Percentiles rank a stretch among this genome's conserved stretches.
phyloP scores from a whole-genome alignment of 2,329 filamentous ascomycete genomes.

The Colletotrichum sojae region DNA sequence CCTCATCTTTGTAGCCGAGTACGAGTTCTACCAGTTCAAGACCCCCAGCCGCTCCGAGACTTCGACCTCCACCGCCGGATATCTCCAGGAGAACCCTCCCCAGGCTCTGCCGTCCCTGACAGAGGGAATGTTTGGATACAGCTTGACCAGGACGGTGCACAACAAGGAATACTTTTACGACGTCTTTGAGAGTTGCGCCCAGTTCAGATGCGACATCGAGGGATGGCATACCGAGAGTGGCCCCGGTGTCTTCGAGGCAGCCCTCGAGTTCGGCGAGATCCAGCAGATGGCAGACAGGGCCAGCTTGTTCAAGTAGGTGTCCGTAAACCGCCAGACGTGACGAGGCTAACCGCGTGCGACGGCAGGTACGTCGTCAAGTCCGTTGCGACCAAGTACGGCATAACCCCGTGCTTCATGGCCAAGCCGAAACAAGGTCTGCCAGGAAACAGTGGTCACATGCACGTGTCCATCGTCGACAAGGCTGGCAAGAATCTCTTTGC shows the following conservation, averaged over 20 bases:
- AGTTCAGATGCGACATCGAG: conserved; percentile 87
- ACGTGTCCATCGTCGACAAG: conserved; percentile 87
- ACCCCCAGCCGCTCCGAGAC: conserved; percentile 70
- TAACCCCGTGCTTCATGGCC: conserved; percentile 98
- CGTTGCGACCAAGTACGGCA: conserved; percentile 86
- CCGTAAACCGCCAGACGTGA: neutral
- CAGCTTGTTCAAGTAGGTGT: conserved; percentile 86
- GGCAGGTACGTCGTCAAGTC: conserved; percentile 86
- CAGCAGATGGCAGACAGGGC: conserved; percentile 92
- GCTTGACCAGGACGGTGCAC: conserved; percentile 86
- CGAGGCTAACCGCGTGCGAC: conserved; percentile 6
- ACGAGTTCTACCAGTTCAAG: conserved; percentile 94
- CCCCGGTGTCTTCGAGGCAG: conserved; percentile 95
- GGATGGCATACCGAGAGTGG: conserved; percentile 97
- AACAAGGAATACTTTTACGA: conserved; percentile 95
- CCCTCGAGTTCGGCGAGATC: conserved; percentile 91
- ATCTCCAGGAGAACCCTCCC: conserved; percentile 80
- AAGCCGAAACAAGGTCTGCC: conserved; percentile 93
- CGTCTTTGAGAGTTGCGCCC: conserved; percentile 83
- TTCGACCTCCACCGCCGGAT: conserved; percentile 79
- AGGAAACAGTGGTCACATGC: conserved; percentile 96
- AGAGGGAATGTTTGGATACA: conserved; percentile 97
- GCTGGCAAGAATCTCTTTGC: conserved; percentile 88
- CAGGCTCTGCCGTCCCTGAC: conserved; percentile 83
- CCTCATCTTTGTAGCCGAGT: conserved; percentile 76